These are phyloP conservation scores for Favolaschia claudopus DNA, from an alignment of 768 basidiomycete genomes.

Conservation along the genomic window DNA sequence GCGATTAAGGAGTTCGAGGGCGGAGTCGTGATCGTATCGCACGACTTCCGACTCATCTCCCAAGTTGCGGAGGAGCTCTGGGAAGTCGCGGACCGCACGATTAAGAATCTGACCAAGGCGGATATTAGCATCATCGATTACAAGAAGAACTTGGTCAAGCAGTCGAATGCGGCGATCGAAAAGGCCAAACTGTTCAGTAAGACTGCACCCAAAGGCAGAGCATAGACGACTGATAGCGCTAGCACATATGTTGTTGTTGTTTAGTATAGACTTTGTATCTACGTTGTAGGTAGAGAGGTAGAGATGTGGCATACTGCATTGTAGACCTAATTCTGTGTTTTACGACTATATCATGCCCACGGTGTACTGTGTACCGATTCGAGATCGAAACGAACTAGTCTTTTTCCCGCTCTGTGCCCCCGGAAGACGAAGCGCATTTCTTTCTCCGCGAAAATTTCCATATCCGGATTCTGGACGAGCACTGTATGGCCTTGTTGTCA, in stretches of 20 bases:
- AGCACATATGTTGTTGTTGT: constrained; percentile 5
- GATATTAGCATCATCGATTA: constrained; percentile 94
- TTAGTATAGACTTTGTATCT: constrained; percentile 24
- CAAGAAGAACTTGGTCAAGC: constrained; percentile 84
- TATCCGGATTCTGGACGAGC: too few species aligned
- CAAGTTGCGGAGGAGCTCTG: constrained; percentile 99
- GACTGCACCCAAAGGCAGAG: constrained; percentile 70
- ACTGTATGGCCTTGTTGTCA: too few species aligned
- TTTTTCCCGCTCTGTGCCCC: too few species aligned
- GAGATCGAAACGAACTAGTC: too few species aligned
- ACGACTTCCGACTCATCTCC: constrained; percentile 98
- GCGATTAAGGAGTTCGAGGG: constrained; percentile 98
- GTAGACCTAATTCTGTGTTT: too few species aligned
- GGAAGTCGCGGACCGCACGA: constrained; percentile 96
- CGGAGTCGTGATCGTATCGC: constrained; percentile 98
- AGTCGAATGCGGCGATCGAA: constrained; percentile 87
- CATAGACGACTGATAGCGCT: constrained; percentile 14
- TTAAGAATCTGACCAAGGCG: constrained; percentile 88
- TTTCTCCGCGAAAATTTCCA: too few species aligned
- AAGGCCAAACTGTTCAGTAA: constrained; percentile 95
- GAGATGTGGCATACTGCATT: constrained; percentile 7
- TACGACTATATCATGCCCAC: too few species aligned
- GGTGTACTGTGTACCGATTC: too few species aligned
- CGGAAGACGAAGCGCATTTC: too few species aligned
- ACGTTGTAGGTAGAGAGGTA: constrained; percentile 20